These are phyloP conservation scores for Candida freyschussii DNA, from an alignment of 1,139 yeast genomes.

Conservation along the genomic window DNA sequence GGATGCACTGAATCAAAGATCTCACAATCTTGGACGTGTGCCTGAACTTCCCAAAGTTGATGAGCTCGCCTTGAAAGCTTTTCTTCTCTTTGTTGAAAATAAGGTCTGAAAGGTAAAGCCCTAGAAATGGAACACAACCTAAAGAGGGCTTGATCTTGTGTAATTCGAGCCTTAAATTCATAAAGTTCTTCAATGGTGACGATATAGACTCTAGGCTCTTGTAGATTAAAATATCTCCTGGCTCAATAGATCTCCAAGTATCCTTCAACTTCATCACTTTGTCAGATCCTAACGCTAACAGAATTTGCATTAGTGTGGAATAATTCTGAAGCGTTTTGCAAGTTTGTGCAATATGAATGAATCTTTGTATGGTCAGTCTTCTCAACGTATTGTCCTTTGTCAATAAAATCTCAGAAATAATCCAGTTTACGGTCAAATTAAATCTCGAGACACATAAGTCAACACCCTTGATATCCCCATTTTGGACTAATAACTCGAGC, in stretches of 20 bases:
- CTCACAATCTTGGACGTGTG: slow-evolving; percentile 76
- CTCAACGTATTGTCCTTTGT: slow-evolving; percentile 58
- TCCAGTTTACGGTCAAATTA: slow-evolving; percentile 89
- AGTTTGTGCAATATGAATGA: slow-evolving; percentile 79
- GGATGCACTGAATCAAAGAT: slow-evolving; percentile 74
- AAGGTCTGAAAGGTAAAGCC: slow-evolving; percentile 78
- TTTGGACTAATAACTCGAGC: slow-evolving; percentile 70
- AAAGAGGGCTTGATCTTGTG: slow-evolving; percentile 58
- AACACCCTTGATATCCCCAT: slow-evolving; percentile 61
- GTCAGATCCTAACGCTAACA: slow-evolving; percentile 76
- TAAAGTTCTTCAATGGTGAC: slow-evolving; percentile 62
- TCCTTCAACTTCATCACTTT: slow-evolving; percentile 54
- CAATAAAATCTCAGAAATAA: slow-evolving; percentile 76
- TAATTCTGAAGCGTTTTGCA: slow-evolving; percentile 72
- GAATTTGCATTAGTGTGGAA: slow-evolving; percentile 82
- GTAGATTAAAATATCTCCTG: slow-evolving; percentile 54
- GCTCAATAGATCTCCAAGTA: slow-evolving; percentile 68
- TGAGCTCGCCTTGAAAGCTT: slow-evolving; percentile 32
- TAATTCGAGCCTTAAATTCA: slow-evolving; percentile 58
- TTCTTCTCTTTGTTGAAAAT: slow-evolving; percentile 70
- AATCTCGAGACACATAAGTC: slow-evolving; percentile 84
- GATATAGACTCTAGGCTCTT: slow-evolving; percentile 62
- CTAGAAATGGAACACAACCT: slow-evolving; percentile 90
- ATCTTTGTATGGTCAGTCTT: slow-evolving; percentile 65
- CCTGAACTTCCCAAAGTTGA: slow-evolving; percentile 76